Percentiles rank a stretch among this genome's conserved stretches.
phyloP scores from a whole-genome alignment of 345 rosid genomes.

The Eucalyptus tenuipes region DNA sequence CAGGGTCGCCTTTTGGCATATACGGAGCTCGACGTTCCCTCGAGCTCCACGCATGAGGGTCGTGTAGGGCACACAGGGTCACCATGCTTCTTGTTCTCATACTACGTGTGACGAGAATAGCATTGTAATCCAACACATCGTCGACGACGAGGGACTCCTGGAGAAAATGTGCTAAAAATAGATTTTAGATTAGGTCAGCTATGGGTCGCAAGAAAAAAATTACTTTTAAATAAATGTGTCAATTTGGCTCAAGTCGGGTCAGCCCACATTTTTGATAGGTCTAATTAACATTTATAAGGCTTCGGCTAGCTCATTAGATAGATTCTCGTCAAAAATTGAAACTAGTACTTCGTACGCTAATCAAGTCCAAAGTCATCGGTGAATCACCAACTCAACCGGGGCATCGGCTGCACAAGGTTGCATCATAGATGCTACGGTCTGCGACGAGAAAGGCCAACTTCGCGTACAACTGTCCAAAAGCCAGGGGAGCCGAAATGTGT shows the following conservation, averaged over 20 bases:
- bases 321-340: neutral
- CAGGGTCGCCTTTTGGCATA: neutral
- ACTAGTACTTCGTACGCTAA: no score
- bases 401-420: no score
- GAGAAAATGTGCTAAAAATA: neutral
- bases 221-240: neutral
- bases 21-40: neutral
- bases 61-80: neutral
- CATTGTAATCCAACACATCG: neutral
- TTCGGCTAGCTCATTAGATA: neutral
- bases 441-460: no score
- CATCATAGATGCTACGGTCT: no score
- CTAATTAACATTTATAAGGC: neutral
- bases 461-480: no score
- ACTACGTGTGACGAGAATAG: neutral
- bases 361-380: neutral
- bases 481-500: neutral
- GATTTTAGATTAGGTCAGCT: no score
- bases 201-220: neutral
- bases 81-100: neutral
- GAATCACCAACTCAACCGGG: neutral
- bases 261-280: neutral
- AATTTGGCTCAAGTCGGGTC: no score
- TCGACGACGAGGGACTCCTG: neutral
- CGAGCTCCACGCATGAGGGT: no score